Percentiles rank a stretch among this genome's conserved stretches.
phyloP scores from a whole-genome alignment of 2,329 filamentous ascomycete genomes.

The Microdochium paspali region DNA sequence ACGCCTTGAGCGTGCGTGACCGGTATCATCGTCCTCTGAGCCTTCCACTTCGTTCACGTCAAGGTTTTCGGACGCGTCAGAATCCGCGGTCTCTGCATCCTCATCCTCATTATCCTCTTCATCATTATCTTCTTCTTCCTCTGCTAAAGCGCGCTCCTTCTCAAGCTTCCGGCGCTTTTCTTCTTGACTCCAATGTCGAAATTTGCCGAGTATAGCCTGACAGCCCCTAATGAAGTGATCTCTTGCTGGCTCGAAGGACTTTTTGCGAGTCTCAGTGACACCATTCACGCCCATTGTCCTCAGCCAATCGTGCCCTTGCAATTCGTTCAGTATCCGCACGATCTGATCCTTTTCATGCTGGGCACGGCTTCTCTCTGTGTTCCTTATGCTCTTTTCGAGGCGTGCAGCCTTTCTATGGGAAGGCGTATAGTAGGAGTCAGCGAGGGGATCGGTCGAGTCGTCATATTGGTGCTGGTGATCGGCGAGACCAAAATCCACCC shows the following conservation, averaged over 20 bases:
- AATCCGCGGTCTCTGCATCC: slow-evolving; percentile 8
- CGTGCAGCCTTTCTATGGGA: slow-evolving; percentile 51
- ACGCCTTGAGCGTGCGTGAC: not conserved
- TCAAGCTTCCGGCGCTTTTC: slow-evolving; percentile 76
- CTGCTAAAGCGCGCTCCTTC: slow-evolving; percentile 53
- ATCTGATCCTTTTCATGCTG: slow-evolving; percentile 60
- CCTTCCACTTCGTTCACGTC: slow-evolving; percentile 15
- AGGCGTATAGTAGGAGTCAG: slow-evolving; percentile 42
- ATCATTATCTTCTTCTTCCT: slow-evolving; percentile 37
- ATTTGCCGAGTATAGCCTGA: slow-evolving; percentile 74
- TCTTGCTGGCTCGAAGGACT: slow-evolving; percentile 76
- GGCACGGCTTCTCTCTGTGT: slow-evolving; percentile 53
- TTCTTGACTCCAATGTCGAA: slow-evolving; percentile 77
- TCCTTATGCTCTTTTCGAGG: slow-evolving; percentile 52
- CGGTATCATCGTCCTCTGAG: slow-evolving; percentile 16
- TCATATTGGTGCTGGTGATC: slow-evolving; percentile 29
- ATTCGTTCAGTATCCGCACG: slow-evolving; percentile 61
- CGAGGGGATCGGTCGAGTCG: slow-evolving; percentile 39
- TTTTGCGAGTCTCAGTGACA: slow-evolving; percentile 77
- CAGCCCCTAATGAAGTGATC: slow-evolving; percentile 80
- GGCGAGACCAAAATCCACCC: slow-evolving; percentile 45
- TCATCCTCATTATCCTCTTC: slow-evolving; percentile 14
- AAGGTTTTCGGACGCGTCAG: slow-evolving; percentile 14
- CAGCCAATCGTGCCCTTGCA: slow-evolving; percentile 89
- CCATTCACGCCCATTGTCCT: slow-evolving; percentile 83